Base-by-base conservation (phyloP, 768 basidiomycete genomes). In the Mycena albidolilacea region DNA sequence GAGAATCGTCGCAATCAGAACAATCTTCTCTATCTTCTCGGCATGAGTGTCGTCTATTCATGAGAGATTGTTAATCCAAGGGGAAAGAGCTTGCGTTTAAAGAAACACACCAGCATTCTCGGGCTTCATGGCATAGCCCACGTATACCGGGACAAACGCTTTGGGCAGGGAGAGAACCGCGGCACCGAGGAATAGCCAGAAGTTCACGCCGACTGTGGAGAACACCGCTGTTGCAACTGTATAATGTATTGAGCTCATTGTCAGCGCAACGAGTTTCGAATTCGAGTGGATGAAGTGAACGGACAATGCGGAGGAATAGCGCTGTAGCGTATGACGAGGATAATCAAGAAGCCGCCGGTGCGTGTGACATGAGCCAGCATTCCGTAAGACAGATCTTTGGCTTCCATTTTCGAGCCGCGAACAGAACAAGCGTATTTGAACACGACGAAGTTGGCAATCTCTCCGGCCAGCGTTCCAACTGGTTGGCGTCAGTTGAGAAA, bases 91-190 rank as follows among this genome's bases (percentile, higher is more conserved):
- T 71, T 85, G 85, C 5, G 79, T 85, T 78, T 46, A 80, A 82
- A 7, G 8, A 38, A 71, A 41, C 72, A 7, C 77, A 35, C 85
- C 84, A 14, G 78, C 82, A 9, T 78, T 82, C 7, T 87, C 85
- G 64, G 88, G 84, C 73, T 92, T 88, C 9, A 95, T 79, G 23
- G 93, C 84, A 38, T 94, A 95, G 39, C 96, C 96, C 12, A 97
- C 87, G 78, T 98, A 98, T 14, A 97, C 97, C 14, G 93, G 93
- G 74, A 95, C 89, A 75, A 98, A 92, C 80, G 97, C 94, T 78
- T 97, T 97, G 5, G 97, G 96, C 78, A 96, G 82, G 19, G 95
- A 95, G 19, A 97, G 83, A 73, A 96, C 81, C 6, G 95, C 93
- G 23, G 97, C 96, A 5, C 93, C 71, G 57, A 89, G 83, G 81